Evolutionary conservation across 2,329 filamentous ascomycete genomes (phyloP), one percentile per base, ranked within the genome.

Genomic region (Esteya vermicola): DNA sequence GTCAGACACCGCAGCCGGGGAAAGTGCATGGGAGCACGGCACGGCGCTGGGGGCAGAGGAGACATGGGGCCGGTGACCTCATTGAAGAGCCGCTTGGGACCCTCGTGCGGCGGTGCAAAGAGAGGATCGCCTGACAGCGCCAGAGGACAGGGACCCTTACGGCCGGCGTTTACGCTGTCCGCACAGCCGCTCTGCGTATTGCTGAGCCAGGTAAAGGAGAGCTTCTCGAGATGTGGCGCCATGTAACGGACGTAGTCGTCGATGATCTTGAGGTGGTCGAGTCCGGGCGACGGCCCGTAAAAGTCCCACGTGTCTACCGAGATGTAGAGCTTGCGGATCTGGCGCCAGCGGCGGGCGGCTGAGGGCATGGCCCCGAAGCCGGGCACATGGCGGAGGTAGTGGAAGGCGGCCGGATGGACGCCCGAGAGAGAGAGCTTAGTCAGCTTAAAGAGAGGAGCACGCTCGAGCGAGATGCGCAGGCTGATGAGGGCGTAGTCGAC

Each of bases 401-500:
- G 70, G 38, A 93, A 74, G 8, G 80, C 81, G 2, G 75, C 71
- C 0, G 84, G 77, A 50, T 93, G 85, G 9, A 93, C 72, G 2
- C 75, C 74, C 12, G 75, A 72, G 2, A 93, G 68, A 1, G 81
- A 81, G 4, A 94, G 67, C 44, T 78, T 79, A 46, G 68, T 64
- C 13, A 94, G 70, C 43, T 67, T 70, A 38, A 63, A 64, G 36
- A 91, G 61, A 1, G 77, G 73, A 9, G 78, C 74, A 40, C 79
- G 72, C 62, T 93, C 86, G 23, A 93, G 61, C 12, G 86, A 81
- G 47, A 93, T 85, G 47, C 85, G 80, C 41, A 93, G 62, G 47
- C 84, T 91, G 54, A 93, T 85, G 45, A 94, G 75, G 4, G 85
- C 85, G 54, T 91, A 93, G 65, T 93, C 86, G 44, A 93, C 83